Evolutionary conservation across 495 filamentous ascomycete species (phyloP), one percentile per base, ranked within the genome.

Genomic region (Saxophila tyrrhenica): DNA sequence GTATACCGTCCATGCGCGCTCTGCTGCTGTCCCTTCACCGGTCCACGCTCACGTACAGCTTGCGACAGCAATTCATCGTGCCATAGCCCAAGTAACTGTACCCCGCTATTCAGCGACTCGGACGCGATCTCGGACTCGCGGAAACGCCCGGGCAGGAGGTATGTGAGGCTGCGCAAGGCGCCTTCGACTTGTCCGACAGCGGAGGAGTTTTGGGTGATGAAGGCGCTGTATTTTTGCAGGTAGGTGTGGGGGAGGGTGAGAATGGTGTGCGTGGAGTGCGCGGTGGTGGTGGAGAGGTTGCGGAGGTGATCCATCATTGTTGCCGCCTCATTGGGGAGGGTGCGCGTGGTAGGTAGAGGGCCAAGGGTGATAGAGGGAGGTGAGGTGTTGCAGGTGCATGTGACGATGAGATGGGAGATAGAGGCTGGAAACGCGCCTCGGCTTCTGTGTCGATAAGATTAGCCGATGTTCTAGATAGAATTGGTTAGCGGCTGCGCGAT

Each of bases 101-200:
- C 83, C 53, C 81, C 79, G 39, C 84, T 87, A 62, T 98, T 89
- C 19, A 97, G 77, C 50, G 85, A 89, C 72, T 98, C 92, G 58
- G 92, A 95, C 54, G 91, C 84, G 60, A 97, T 80, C 66, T 95
- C 90, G 32, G 89, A 86, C 65, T 97, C 90, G 59, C 89, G 82
- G 68, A 94, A 95, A 48, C 89, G 88, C 55, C 90, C 87, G 46
- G 92, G 92, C 23, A 98, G 90, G 62, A 98, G 90, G 66, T 97
- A 97, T 20, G 90, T 94, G 49, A 98, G 72, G 3, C 86, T 91
- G 20, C 94, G 81, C 64, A 98, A 72, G 16, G 87, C 87, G 41
- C 86, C 91, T 72, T 98, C 92, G 53, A 98, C 90, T 66, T 94
- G 89, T 15, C 84, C 83, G 50, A 98, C 87, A 21, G 91, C 86